A percentile compares a stretch with the other conserved stretches of the same genome.
phyloP scores from a whole-genome alignment of 2,329 filamentous ascomycete species.

The Ophiostoma sp. region DNA sequence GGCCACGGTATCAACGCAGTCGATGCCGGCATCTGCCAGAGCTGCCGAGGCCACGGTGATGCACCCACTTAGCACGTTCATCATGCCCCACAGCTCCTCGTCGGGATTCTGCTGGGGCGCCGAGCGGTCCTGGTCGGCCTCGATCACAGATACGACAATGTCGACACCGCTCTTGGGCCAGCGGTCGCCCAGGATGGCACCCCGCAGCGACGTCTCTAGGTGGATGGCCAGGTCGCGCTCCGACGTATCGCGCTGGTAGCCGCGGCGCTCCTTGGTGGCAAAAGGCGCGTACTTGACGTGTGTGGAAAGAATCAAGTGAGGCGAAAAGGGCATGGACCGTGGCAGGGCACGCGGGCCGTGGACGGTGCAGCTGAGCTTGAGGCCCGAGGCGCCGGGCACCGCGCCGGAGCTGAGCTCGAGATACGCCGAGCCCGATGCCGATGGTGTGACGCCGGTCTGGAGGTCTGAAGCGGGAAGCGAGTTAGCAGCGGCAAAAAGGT shows the following conservation, averaged over 20 bases:
- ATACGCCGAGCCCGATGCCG: constrained; percentile 89
- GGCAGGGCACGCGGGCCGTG: constrained; percentile 90
- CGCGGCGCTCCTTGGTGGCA: constrained; percentile 72
- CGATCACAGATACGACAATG: constrained; percentile 84
- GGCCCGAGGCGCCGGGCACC: constrained; percentile 44
- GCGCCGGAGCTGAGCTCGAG: constrained; percentile 57
- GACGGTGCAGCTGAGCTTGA: constrained; percentile 90
- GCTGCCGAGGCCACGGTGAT: constrained; percentile 92
- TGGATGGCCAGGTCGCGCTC: constrained; percentile 89
- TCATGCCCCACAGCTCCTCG: constrained; percentile 72
- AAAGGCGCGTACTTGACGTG: constrained; percentile 97
- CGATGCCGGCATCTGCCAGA: constrained; percentile 88
- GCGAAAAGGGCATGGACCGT: constrained; percentile 83
- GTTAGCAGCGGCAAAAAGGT: not conserved
- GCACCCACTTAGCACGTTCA: constrained; percentile 86
- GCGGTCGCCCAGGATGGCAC: constrained; percentile 83
- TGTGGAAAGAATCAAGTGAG: constrained; percentile 83
- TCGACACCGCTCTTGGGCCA: constrained; percentile 99
- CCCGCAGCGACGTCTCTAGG: constrained; percentile 81
- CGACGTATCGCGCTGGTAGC: constrained; percentile 76
- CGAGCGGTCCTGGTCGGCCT: constrained; percentile 77
- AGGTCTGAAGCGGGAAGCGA: constrained; percentile 53
- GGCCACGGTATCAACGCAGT: constrained; percentile 84
- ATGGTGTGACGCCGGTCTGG: constrained; percentile 86
- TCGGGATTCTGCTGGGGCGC: constrained; percentile 40